phyloP scores from a whole-genome alignment of 768 basidiomycete genomes.

The Xerocomus potaroensis region DNA sequence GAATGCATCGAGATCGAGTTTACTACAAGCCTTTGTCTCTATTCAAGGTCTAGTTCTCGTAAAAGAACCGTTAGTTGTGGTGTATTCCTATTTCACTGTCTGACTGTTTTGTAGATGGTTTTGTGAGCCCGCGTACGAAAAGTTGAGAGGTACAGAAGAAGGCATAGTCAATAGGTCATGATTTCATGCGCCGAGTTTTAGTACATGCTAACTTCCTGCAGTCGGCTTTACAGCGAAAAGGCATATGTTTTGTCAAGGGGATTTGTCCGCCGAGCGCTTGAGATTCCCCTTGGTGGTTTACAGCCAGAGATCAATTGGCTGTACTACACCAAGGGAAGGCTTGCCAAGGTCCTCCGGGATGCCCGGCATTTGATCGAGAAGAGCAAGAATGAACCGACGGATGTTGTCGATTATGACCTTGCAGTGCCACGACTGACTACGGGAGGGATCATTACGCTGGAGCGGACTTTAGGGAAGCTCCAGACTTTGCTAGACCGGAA shows the following conservation, averaged over 20 bases:
- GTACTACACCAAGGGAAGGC: constrained; percentile 60
- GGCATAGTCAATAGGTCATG: constrained; percentile 78
- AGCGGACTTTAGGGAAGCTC: constrained; percentile 69
- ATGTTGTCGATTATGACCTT: constrained; percentile 32
- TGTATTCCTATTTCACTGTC: constrained; percentile 1
- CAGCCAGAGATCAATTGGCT: constrained; percentile 70
- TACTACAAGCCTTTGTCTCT: constrained; percentile 89
- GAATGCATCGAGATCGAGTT: constrained; percentile 78
- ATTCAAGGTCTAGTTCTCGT: constrained; percentile 93
- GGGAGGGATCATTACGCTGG: constrained; percentile 76
- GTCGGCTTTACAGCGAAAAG: constrained; percentile 90
- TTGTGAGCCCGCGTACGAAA: constrained; percentile 92
- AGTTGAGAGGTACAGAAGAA: constrained; percentile 85
- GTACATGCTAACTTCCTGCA: constrained; percentile 28
- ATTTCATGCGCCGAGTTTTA: not conserved
- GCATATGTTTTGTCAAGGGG: constrained; percentile 87
- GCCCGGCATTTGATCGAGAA: constrained; percentile 63
- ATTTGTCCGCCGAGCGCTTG: constrained; percentile 86
- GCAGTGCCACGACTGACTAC: constrained; percentile 74
- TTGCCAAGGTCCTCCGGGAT: constrained; percentile 65
- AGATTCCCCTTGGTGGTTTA: constrained; percentile 68
- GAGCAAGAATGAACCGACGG: constrained; percentile 43
- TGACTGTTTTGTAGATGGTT: constrained; percentile 56
- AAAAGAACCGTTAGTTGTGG: constrained; percentile 73
- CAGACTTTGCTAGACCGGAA: constrained; percentile 38